phyloP scores from a whole-genome alignment of 1,139 yeast species.

The Arxiozyma telluris region DNA sequence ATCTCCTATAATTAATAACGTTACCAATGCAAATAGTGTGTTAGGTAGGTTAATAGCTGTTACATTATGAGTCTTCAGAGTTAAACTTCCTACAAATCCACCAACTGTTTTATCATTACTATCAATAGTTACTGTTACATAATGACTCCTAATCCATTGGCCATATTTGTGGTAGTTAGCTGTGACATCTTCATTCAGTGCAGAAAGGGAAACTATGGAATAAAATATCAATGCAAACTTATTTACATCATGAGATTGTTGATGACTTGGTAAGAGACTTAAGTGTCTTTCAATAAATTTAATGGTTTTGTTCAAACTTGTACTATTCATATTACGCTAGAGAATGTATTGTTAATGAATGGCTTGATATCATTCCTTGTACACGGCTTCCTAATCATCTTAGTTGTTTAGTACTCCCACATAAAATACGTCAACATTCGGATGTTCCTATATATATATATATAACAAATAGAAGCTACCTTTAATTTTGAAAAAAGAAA shows the following conservation, averaged over 20 bases:
- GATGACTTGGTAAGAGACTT: slow-evolving; percentile 20
- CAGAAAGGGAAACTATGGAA: slow-evolving; percentile 18
- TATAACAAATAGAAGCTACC: too few relatives aligned
- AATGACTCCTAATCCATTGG: slow-evolving; percentile 19
- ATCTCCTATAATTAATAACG: slow-evolving; percentile 14
- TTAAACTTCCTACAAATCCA: slow-evolving; percentile 23
- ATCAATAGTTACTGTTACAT: slow-evolving; percentile 3
- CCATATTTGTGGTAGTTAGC: slow-evolving; percentile 10
- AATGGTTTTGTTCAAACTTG: slow-evolving; percentile 15
- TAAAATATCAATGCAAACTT: slow-evolving; percentile 26
- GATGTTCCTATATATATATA: too few relatives aligned
- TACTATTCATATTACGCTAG: neutral
- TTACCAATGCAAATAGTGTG: slow-evolving; percentile 26
- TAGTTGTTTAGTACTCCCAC: neutral
- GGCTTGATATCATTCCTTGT: neutral
- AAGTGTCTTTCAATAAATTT: slow-evolving; percentile 25
- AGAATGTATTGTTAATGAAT: neutral
- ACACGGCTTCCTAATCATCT: neutral
- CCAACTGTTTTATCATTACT: slow-evolving; percentile 11
- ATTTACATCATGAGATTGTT: slow-evolving; percentile 26
- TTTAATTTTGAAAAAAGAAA: too few relatives aligned
- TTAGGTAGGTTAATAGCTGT: slow-evolving; percentile 23
- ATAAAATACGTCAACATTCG: too few relatives aligned
- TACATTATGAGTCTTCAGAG: slow-evolving; percentile 10
- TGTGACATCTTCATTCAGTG: slow-evolving; percentile 14